Evolutionary conservation across 2,329 filamentous ascomycete species (phyloP), one percentile per base, ranked within the genome.

Genomic region (Apiospora hydei): DNA sequence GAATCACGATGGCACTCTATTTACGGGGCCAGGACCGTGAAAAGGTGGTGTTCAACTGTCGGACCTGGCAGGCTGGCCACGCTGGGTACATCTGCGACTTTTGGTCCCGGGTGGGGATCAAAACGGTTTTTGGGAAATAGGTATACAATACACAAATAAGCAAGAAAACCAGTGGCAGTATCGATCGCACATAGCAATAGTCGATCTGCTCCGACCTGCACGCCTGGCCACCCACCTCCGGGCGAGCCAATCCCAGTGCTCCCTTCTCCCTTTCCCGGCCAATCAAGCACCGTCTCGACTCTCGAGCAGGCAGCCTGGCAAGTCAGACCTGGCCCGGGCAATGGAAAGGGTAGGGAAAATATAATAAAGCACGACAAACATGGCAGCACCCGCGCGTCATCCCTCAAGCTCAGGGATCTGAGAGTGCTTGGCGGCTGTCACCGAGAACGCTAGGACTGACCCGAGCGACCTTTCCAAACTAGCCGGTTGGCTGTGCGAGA

Each of bases 401-500:
- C n/a, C 57, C 57, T 41, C 57, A 64, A n/a, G 57, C 34, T 64
- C 26, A 3, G 3, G 26, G 26, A 30, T 30, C 26, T n/a, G 57
- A n/a, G 41, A n/a, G 57, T 16, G 21, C 57, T 64, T 64, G 57
- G 34, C 57, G 57, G 57, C 57, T 64, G 57, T 64, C 57, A 34
- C 57, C 34, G 57, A 38, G 11, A 41, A n/a, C 34, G 34, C 57
- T 64, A 64, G 30, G 57, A 64, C 34, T 51, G 21, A 24, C 10
- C 49, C 11, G 49, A 51, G n/a, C 49, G 26, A 51, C 49, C 49
- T 51, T n/a, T 5, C 11, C 4, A 64, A 61, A 24, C 57, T 64
- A 64, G 57, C 21, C 57, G 57, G 57, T 64, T 41, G 57, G 57
- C 57, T 64, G 57, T 64, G 57, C 57, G 57, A 64, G 57, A 64